Evolutionary conservation across 257 asterid species (phyloP).

Genomic region (Przewalskia tangutica): DNA sequence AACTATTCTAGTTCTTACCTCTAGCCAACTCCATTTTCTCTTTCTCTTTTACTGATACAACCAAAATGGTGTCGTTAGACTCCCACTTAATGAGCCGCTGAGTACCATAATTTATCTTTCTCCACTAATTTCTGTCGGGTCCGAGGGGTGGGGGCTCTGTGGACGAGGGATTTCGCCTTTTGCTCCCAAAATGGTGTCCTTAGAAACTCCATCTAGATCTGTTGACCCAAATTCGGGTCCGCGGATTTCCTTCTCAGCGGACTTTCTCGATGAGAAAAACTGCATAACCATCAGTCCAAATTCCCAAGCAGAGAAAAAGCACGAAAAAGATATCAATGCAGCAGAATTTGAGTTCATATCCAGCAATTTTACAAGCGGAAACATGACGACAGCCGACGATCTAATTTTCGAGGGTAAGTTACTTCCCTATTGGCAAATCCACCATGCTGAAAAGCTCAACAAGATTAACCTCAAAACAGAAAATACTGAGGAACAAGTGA

Average conservation of each 20-base stretch:
- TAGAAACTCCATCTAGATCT: constrained; percentile 17
- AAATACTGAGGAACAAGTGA: not conserved
- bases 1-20: constrained; percentile 8
- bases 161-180: no score
- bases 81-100: no score
- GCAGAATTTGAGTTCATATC: constrained; percentile 73
- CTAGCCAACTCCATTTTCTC: not conserved
- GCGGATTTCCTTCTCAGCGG: constrained; percentile 74
- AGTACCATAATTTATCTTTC: no score
- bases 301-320: constrained; percentile 15
- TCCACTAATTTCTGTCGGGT: no score
- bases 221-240: constrained; percentile 31
- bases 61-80: constrained; percentile 39
- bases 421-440: constrained; percentile 61
- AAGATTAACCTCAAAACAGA: constrained; percentile 33
- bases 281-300: constrained; percentile 66
- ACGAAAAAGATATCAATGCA: constrained; percentile 12
- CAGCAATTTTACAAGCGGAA: constrained; percentile 7
- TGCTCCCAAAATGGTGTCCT: constrained; percentile 41
- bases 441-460: constrained; percentile 42
- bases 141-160: no score
- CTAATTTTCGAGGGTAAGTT: constrained; percentile 62
- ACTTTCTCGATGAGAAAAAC: constrained; percentile 58
- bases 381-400: constrained; percentile 71
- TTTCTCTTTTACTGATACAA: not conserved